phyloP scores from a whole-genome alignment of 768 basidiomycete species.

The Sarcodon aspratus region DNA sequence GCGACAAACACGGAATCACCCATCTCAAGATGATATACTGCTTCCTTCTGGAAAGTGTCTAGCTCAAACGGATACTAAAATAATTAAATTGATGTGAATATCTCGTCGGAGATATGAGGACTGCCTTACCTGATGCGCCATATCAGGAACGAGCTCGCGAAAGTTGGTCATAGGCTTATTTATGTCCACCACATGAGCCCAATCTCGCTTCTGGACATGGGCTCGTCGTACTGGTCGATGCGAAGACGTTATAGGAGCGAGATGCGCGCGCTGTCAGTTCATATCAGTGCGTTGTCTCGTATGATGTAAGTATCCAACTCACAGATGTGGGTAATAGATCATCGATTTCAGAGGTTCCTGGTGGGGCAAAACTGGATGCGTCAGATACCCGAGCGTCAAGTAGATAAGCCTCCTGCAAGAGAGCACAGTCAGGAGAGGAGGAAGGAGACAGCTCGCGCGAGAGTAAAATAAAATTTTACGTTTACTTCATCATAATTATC shows the following conservation, averaged over 20 bases:
- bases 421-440: not conserved
- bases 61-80: constrained; percentile 94
- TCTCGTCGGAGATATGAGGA: not conserved
- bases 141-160: constrained; percentile 85
- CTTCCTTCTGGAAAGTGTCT: constrained; percentile 98
- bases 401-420: not conserved
- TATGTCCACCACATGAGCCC: constrained; percentile 96
- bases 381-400: constrained; percentile 6
- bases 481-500: constrained; percentile 7
- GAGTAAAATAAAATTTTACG: not conserved
- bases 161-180: constrained; percentile 86
- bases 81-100: not conserved
- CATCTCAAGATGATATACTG: constrained; percentile 93
- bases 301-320: constrained; percentile 6
- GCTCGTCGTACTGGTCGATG: constrained; percentile 30
- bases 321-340: constrained; percentile 45
- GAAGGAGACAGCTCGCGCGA: not conserved
- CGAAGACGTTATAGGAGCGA: constrained; percentile 38
- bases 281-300: not conserved
- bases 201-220: constrained; percentile 73
- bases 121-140: constrained; percentile 75
- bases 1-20: constrained; percentile 99
- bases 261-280: constrained; percentile 35
- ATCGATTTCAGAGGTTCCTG: constrained; percentile 47
- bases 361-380: not conserved